A percentile compares a stretch with the other conserved stretches of the same genome.
phyloP scores from a whole-genome alignment of 1,139 yeast genomes.

The Taiozyma sp. region DNA sequence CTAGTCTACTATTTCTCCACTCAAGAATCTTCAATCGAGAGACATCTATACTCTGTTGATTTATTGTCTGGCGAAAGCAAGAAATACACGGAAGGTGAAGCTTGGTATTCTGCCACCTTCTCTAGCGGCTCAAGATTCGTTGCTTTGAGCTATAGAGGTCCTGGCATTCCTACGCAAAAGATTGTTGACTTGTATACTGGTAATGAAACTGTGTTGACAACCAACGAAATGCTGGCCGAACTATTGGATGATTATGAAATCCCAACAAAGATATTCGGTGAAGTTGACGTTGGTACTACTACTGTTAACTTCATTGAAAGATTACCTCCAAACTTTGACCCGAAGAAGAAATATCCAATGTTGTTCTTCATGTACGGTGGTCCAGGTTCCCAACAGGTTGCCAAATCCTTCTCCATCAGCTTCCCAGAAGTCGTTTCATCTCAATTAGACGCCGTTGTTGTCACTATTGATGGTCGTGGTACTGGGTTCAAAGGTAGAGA shows the following conservation, averaged over 20 bases:
- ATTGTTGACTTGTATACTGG: slow-evolving; percentile 45
- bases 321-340: slow-evolving; percentile 57
- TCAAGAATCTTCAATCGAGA: slow-evolving; percentile 51
- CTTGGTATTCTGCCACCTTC: slow-evolving; percentile 65
- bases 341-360: slow-evolving; percentile 52
- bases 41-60: slow-evolving; percentile 54
- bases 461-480: slow-evolving; percentile 81
- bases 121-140: slow-evolving; percentile 64
- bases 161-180: slow-evolving; percentile 61
- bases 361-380: slow-evolving; percentile 77
- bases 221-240: slow-evolving; percentile 40
- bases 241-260: slow-evolving; percentile 40
- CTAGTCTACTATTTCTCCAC: slow-evolving; percentile 68
- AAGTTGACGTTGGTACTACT: slow-evolving; percentile 43
- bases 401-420: slow-evolving; percentile 46
- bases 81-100: slow-evolving; percentile 53
- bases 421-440: slow-evolving; percentile 67
- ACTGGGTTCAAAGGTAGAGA: slow-evolving; percentile 64
- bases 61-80: slow-evolving; percentile 38
- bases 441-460: slow-evolving; percentile 66
- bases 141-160: slow-evolving; percentile 59
- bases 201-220: slow-evolving; percentile 35
- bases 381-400: slow-evolving; percentile 73
- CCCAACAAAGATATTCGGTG: slow-evolving; percentile 43
- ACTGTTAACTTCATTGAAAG: slow-evolving; percentile 57